Evolutionary conservation across 2,329 filamentous ascomycete species (phyloP).

Genomic region (Colletotrichum phormii): DNA sequence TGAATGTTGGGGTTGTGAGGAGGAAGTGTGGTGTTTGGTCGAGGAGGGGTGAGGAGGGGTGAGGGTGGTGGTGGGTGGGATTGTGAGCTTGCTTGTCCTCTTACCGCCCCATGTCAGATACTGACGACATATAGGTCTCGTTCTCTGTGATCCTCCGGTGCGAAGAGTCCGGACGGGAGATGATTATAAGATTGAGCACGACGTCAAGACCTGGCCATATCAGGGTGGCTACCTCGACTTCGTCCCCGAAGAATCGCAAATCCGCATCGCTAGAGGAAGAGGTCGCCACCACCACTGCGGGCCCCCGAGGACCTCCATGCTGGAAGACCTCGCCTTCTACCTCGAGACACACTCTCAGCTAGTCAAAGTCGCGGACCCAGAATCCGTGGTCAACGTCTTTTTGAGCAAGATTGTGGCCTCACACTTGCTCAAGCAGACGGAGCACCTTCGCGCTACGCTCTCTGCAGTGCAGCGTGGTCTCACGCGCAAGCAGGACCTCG

Average conservation of each 20-base stretch:
- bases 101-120: not conserved
- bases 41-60: conserved; percentile 19
- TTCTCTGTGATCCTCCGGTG: conserved; percentile 41
- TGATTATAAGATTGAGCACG: conserved; percentile 32
- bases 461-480: conserved; percentile 40
- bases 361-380: conserved; percentile 25
- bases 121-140: conserved; percentile 32
- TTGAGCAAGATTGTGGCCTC: conserved; percentile 41
- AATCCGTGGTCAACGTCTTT: conserved; percentile 36
- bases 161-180: conserved; percentile 37
- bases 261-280: conserved; percentile 14
- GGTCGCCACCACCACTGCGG: conserved; percentile 6
- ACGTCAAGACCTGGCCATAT: conserved; percentile 38
- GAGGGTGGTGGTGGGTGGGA: conserved; percentile 42
- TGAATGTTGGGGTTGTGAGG: conserved; percentile 39
- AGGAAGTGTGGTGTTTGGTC: conserved; percentile 41
- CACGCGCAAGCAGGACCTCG: conserved; percentile 42
- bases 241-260: conserved; percentile 38
- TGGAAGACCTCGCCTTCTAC: conserved; percentile 42
- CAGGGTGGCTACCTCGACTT: conserved; percentile 43
- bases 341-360: conserved; percentile 36
- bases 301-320: conserved; percentile 39
- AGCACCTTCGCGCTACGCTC: conserved; percentile 40
- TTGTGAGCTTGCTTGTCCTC: conserved; percentile 23
- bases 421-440: conserved; percentile 40